Percentiles rank a stretch among this genome's conserved stretches.
Evolutionary conservation across 2,329 filamentous ascomycete genomes (phyloP).

Genomic region (Fusarium graminum): DNA sequence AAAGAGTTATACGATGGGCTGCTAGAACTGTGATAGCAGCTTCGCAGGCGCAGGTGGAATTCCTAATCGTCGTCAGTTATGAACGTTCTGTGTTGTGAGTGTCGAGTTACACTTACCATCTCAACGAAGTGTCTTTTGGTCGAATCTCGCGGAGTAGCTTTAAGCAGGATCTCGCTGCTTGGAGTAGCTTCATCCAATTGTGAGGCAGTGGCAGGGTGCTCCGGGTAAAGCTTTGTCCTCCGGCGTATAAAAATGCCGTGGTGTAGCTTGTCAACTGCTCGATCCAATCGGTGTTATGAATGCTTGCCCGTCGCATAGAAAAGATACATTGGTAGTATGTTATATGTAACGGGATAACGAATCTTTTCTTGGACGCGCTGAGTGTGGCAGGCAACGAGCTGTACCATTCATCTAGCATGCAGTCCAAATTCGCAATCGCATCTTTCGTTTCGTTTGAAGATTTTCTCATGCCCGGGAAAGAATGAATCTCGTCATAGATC

Average conservation of each 20-base stretch:
- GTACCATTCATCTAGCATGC: conserved; percentile 17
- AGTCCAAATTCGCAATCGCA: not conserved
- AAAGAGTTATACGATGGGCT: conserved; percentile 9
- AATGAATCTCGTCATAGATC: conserved; percentile 22
- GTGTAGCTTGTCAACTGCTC: not conserved
- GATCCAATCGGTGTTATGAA: conserved; percentile 5
- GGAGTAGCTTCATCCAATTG: conserved; percentile 11
- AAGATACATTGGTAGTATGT: conserved; percentile 20
- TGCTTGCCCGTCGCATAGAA: not conserved
- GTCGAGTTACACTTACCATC: conserved; percentile 1
- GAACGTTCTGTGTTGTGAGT: not conserved
- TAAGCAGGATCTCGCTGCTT: conserved; percentile 11
- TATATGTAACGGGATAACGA: conserved; percentile 4
- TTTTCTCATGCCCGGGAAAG: not conserved
- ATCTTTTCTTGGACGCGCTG: not conserved
- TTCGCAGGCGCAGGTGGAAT: not conserved
- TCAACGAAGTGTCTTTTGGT: not conserved
- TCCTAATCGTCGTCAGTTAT: conserved; percentile 2
- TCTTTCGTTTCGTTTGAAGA: not conserved
- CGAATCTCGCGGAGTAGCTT: not conserved
- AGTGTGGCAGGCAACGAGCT: not conserved
- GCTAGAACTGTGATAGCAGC: conserved; percentile 6
- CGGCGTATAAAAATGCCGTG: not conserved
- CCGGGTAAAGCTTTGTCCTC: too few species aligned
- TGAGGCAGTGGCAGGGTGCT: not conserved